Conservation (phyloP, 2,329 filamentous ascomycete genomes). For the Xylaria digitata region DNA sequence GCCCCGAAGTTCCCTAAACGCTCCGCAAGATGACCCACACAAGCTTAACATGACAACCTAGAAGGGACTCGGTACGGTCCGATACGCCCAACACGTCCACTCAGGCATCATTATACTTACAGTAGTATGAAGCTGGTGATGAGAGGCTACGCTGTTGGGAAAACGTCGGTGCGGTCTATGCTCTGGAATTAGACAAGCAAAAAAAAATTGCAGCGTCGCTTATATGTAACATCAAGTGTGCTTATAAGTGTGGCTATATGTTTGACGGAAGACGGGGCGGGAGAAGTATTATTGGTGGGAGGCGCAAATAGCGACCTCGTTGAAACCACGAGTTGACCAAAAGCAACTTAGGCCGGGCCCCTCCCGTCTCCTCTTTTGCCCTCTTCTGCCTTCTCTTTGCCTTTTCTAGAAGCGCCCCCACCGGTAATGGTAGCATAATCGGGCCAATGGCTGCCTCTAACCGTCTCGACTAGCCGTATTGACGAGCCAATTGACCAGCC, state of each 20-base stretch:
- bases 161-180: not conserved
- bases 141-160: not conserved
- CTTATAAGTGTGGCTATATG: conserved; percentile 5
- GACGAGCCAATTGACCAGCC: conserved; percentile 13
- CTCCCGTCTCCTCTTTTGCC: conserved; percentile 12
- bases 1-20: conserved; percentile 15
- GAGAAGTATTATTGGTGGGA: conserved; percentile 18
- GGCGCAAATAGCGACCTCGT: conserved; percentile 26
- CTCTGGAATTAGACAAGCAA: conserved; percentile 12
- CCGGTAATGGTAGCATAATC: conserved; percentile 39
- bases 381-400: conserved; percentile 23
- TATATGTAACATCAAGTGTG: conserved; percentile 23
- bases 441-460: conserved; percentile 43
- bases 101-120: not conserved
- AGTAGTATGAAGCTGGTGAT: not conserved
- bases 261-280: conserved; percentile 28
- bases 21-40: conserved; percentile 30
- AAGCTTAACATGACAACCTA: conserved; percentile 20
- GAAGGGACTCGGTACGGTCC: conserved; percentile 33
- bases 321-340: conserved; percentile 27
- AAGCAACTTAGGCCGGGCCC: conserved; percentile 29
- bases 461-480: conserved; percentile 45
- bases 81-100: conserved; percentile 11
- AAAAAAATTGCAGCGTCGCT: conserved; percentile 25
- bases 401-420: conserved; percentile 32